Evolutionary conservation across 331 rosid species (phyloP).

Genomic region (Rosa hybrid): DNA sequence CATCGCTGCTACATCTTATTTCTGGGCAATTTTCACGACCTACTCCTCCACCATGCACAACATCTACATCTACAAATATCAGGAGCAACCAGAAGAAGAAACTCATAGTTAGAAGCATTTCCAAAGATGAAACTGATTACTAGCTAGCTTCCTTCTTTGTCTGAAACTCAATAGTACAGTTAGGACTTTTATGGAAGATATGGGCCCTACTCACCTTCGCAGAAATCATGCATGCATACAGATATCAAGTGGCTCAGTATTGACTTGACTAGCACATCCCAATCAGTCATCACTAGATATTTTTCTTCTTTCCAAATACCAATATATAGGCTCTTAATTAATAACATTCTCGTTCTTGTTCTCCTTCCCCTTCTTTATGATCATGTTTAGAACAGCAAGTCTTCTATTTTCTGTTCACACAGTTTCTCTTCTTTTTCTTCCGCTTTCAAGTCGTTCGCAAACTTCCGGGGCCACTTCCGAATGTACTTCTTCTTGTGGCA

Average conservation of each 20-base stretch:
- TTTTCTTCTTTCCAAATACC: not conserved
- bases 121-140: not conserved
- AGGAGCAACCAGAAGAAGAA: not conserved
- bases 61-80: too few relatives aligned
- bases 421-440: not conserved
- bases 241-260: too few relatives aligned
- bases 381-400: not conserved
- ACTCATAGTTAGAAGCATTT: not conserved
- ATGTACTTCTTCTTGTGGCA: constrained; percentile 25
- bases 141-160: not conserved
- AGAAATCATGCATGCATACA: too few relatives aligned
- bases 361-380: not conserved
- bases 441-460: not conserved
- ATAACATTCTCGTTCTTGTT: not conserved
- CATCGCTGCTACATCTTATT: not conserved
- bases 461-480: not conserved
- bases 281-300: too few relatives aligned
- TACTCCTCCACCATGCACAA: not conserved
- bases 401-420: not conserved
- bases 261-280: too few relatives aligned
- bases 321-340: too few relatives aligned
- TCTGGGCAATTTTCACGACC: not conserved
- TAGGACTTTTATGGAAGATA: too few relatives aligned
- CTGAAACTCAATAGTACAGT: too few relatives aligned
- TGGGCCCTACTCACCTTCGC: too few relatives aligned